Conservation (phyloP, 495 filamentous ascomycete genomes). For the Penicillium bovifimosum region DNA sequence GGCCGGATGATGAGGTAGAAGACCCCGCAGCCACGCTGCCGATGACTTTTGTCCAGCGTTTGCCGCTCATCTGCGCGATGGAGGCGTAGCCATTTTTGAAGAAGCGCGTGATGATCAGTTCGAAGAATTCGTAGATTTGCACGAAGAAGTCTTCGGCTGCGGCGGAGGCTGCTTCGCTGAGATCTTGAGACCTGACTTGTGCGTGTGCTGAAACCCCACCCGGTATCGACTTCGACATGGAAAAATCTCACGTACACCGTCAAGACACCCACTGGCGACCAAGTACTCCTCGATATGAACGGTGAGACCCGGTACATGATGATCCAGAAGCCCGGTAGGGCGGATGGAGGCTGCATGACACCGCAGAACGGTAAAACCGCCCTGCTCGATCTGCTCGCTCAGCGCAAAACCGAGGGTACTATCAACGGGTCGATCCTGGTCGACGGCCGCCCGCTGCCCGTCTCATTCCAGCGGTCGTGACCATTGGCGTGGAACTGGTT, state of each 20-base stretch:
- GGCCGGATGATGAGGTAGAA: constrained; percentile 62
- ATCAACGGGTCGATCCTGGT: constrained; percentile 82
- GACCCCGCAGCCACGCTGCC: constrained; percentile 54
- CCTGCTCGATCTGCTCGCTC: constrained; percentile 47
- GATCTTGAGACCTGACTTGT: too few relatives aligned
- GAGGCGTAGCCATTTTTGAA: constrained; percentile 49
- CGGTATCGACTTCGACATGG: too few relatives aligned
- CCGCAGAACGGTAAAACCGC: constrained; percentile 57
- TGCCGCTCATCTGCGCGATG: constrained; percentile 47
- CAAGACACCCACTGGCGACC: constrained; percentile 35
- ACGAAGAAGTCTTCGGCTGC: constrained; percentile 32
- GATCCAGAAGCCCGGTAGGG: constrained; percentile 58
- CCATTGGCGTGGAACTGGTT: constrained; percentile 63
- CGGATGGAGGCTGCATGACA: constrained; percentile 56
- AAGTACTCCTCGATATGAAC: constrained; percentile 68
- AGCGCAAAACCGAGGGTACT: constrained; percentile 79
- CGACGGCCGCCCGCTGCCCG: constrained; percentile 67
- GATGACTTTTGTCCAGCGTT: constrained; percentile 58
- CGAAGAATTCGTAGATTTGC: constrained; percentile 28
- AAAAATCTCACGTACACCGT: constrained; percentile 52
- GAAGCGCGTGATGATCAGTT: constrained; percentile 32
- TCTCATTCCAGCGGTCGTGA: constrained; percentile 73
- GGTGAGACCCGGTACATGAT: constrained; percentile 82
- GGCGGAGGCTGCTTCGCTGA: constrained; percentile 25
- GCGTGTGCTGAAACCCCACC: too few relatives aligned